These are phyloP conservation scores for Chaetomiaceae sp. DNA, from an alignment of 2,329 filamentous ascomycete genomes.

Conservation along the genomic window DNA sequence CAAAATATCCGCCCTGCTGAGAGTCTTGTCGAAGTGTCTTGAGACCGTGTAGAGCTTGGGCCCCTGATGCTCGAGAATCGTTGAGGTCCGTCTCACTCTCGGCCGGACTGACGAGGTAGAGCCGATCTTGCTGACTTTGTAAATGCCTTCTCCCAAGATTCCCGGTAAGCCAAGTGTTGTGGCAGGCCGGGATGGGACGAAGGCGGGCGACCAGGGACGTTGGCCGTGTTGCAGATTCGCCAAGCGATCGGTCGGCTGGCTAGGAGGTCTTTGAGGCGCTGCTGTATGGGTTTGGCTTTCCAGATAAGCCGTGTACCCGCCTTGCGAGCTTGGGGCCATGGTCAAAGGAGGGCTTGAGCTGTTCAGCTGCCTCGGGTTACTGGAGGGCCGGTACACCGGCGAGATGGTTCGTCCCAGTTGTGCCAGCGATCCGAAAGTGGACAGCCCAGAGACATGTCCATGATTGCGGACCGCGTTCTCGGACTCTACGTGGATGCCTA, in stretches of 20 bases:
- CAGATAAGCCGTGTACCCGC: neutral
- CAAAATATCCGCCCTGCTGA: conserved; percentile 10
- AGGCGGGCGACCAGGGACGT: conserved; percentile 13
- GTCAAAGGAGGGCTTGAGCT: conserved; percentile 1
- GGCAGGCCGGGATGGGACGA: conserved; percentile 13
- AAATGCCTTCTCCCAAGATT: conserved; percentile 22
- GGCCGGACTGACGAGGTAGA: conserved; percentile 10
- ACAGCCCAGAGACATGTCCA: neutral
- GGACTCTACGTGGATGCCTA: conserved; percentile 11
- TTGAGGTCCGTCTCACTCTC: conserved; percentile 9
- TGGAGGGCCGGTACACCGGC: neutral
- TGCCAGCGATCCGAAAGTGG: neutral
- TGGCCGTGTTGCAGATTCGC: neutral
- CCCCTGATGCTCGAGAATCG: neutral
- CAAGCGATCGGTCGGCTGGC: conserved; percentile 11
- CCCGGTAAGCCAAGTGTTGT: conserved; percentile 21
- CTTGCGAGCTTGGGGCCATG: neutral
- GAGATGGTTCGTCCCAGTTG: neutral
- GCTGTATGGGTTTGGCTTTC: neutral
- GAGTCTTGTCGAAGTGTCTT: conserved; percentile 17
- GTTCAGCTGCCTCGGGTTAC: neutral
- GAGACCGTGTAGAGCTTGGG: conserved; percentile 15
- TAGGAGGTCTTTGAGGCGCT: conserved; percentile 4
- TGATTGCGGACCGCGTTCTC: neutral
- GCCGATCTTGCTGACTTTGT: conserved; percentile 24